These are phyloP conservation scores for Cladophialophora bantiana DNA, from an alignment of 2,329 filamentous ascomycete genomes.

Conservation along the genomic window DNA sequence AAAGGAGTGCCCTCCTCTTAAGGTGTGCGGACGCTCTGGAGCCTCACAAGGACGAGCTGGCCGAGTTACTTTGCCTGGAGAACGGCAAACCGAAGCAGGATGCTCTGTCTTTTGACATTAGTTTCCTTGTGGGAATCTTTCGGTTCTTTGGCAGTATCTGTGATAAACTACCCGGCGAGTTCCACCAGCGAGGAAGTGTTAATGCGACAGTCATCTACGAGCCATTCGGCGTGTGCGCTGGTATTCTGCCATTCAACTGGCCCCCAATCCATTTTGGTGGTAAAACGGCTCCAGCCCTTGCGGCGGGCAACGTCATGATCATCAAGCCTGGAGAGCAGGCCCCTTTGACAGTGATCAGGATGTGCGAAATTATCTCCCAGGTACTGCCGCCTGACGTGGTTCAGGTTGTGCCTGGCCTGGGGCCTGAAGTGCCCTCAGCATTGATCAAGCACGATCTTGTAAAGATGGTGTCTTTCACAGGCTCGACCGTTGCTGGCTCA, in stretches of 20 bases:
- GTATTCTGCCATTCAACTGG: slow-evolving; percentile 66
- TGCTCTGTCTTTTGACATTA: slow-evolving; percentile 35
- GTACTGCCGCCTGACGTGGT: slow-evolving; percentile 45
- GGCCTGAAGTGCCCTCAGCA: slow-evolving; percentile 64
- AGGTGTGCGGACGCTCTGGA: slow-evolving; percentile 26
- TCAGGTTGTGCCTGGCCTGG: slow-evolving; percentile 59
- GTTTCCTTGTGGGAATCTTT: slow-evolving; percentile 37
- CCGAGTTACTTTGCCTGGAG: slow-evolving; percentile 39
- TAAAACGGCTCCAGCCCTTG: slow-evolving; percentile 46
- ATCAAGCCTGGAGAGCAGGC: slow-evolving; percentile 47
- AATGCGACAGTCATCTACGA: slow-evolving; percentile 26
- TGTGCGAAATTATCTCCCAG: slow-evolving; percentile 44
- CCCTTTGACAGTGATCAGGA: slow-evolving; percentile 44
- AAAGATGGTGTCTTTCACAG: slow-evolving; percentile 80
- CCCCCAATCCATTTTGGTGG: slow-evolving; percentile 55
- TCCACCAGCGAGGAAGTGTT: slow-evolving; percentile 25
- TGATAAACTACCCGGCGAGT: slow-evolving; percentile 28
- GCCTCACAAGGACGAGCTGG: slow-evolving; percentile 38
- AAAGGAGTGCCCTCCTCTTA: slow-evolving; percentile 23
- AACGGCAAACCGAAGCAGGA: slow-evolving; percentile 42
- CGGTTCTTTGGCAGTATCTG: slow-evolving; percentile 40
- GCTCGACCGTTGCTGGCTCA: slow-evolving; percentile 73
- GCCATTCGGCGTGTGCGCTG: slow-evolving; percentile 43
- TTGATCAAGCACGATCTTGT: slow-evolving; percentile 64
- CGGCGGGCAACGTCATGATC: slow-evolving; percentile 49